Conservation (phyloP, 2,329 filamentous ascomycete genomes). For the Geosmithia flava region DNA sequence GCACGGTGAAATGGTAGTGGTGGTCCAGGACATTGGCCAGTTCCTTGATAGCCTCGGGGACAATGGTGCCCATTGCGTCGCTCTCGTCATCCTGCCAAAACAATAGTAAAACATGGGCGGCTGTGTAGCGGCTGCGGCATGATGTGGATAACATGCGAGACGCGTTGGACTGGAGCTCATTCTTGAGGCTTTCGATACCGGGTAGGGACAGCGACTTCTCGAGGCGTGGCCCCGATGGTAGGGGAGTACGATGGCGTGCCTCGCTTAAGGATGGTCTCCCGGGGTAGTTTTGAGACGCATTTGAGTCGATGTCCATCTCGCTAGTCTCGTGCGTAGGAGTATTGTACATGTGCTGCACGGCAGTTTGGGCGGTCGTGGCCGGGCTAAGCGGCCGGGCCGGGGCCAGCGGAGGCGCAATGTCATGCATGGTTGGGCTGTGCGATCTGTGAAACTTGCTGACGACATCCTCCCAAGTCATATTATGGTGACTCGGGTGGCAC, state of each 20-base stretch:
- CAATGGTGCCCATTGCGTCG: conserved; percentile 14
- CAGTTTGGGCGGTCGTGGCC: conserved; percentile 19
- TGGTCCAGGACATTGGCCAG: conserved; percentile 37
- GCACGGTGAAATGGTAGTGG: conserved; percentile 37
- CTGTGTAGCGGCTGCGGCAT: conserved; percentile 38
- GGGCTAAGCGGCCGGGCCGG: conserved; percentile 34
- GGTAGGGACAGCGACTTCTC: conserved; percentile 37
- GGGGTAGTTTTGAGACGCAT: conserved; percentile 17
- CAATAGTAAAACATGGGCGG: conserved; percentile 39
- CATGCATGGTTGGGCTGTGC: conserved; percentile 36
- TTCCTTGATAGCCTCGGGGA: conserved; percentile 24
- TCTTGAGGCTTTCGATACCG: conserved; percentile 36
- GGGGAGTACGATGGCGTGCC: conserved; percentile 38
- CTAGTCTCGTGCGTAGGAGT: conserved; percentile 26
- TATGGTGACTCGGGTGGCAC: conserved; percentile 48
- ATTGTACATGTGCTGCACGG: conserved; percentile 21
- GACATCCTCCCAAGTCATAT: conserved; percentile 49
- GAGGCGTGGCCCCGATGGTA: conserved; percentile 42
- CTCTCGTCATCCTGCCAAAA: conserved; percentile 44
- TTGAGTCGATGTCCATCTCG: conserved; percentile 41
- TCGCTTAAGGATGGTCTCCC: conserved; percentile 30
- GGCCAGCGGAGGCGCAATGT: conserved; percentile 29
- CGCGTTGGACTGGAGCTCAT: conserved; percentile 38
- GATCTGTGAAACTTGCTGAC: conserved; percentile 39
- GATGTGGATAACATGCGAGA: conserved; percentile 36